phyloP scores from a whole-genome alignment of 2,329 filamentous ascomycete genomes.

The Fusarium irregulare region DNA sequence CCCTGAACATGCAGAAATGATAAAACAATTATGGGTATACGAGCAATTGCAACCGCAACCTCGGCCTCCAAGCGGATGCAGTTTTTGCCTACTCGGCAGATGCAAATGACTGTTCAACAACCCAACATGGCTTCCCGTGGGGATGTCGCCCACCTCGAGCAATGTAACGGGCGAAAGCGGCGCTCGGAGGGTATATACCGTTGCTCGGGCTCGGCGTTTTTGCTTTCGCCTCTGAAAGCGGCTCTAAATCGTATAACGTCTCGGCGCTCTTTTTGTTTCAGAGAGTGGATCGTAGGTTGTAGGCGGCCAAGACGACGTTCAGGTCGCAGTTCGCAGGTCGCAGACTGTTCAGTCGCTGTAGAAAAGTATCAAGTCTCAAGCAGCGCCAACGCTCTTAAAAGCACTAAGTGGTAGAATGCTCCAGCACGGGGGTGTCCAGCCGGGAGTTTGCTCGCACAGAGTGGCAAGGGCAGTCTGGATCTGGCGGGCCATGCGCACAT shows the following conservation, averaged over 20 bases:
- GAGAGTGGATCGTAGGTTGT: background rate
- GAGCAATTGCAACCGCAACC: slow-evolving; percentile 4
- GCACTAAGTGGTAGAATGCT: slow-evolving; percentile 50
- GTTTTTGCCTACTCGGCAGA: background rate
- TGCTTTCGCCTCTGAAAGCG: slow-evolving; percentile 9
- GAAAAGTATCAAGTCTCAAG: background rate
- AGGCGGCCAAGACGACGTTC: background rate
- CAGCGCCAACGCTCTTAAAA: slow-evolving; percentile 37
- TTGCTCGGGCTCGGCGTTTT: slow-evolving; percentile 5
- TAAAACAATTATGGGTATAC: slow-evolving; percentile 19
- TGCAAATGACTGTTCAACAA: slow-evolving; percentile 9
- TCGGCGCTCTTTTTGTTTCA: background rate
- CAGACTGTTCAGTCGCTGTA: background rate
- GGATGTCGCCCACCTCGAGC: background rate
- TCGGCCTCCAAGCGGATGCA: slow-evolving; percentile 6
- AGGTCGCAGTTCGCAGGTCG: background rate
- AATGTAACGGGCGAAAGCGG: slow-evolving; percentile 6
- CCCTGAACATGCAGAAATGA: background rate
- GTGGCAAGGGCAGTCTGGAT: slow-evolving; percentile 52
- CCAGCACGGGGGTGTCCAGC: slow-evolving; percentile 54
- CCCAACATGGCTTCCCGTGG: slow-evolving; percentile 17
- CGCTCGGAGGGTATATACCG: background rate
- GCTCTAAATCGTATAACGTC: background rate
- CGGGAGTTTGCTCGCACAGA: slow-evolving; percentile 46
- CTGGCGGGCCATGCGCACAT: slow-evolving; percentile 53